phyloP scores from a whole-genome alignment of 1,284 basidiomycete species.

The Rhodofomes roseus region DNA sequence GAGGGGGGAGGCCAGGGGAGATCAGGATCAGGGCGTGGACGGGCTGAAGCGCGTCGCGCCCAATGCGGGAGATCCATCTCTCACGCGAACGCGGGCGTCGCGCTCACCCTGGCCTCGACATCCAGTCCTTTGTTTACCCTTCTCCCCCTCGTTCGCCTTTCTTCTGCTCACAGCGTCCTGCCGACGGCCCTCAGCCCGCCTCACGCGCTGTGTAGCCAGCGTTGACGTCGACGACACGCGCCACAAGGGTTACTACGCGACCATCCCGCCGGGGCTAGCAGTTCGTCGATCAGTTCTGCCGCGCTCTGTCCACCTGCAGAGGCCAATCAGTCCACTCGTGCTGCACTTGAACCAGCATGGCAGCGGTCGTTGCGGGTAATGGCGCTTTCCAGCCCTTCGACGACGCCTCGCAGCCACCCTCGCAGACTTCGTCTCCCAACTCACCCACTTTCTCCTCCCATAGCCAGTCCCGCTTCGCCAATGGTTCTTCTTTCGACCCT shows the following conservation, averaged over 20 bases:
- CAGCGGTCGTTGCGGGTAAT: conserved; percentile 38
- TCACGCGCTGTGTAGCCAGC: neutral
- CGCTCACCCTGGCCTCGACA: neutral
- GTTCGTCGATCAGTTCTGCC: neutral
- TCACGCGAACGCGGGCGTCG: conserved; percentile 2
- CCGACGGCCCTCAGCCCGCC: neutral
- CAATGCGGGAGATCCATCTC: conserved; percentile 1
- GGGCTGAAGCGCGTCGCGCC: conserved; percentile 1
- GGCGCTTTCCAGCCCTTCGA: conserved; percentile 35
- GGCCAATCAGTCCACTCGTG: neutral
- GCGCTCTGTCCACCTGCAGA: neutral
- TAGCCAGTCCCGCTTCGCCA: conserved; percentile 33
- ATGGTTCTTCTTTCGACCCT: conserved; percentile 38
- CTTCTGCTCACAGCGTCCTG: neutral
- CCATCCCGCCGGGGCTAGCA: conserved; percentile 1
- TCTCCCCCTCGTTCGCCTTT: neutral
- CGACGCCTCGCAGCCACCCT: conserved; percentile 35
- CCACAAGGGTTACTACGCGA: neutral
- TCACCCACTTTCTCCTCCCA: conserved; percentile 38
- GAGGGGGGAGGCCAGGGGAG: neutral
- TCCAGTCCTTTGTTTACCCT: neutral
- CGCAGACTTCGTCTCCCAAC: conserved; percentile 50
- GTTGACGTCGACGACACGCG: neutral
- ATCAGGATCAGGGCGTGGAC: neutral
- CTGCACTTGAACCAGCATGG: conserved; percentile 22